These are phyloP conservation scores for Colletotrichum plurivorum DNA, from an alignment of 2,329 filamentous ascomycete species.

Conservation along the genomic window DNA sequence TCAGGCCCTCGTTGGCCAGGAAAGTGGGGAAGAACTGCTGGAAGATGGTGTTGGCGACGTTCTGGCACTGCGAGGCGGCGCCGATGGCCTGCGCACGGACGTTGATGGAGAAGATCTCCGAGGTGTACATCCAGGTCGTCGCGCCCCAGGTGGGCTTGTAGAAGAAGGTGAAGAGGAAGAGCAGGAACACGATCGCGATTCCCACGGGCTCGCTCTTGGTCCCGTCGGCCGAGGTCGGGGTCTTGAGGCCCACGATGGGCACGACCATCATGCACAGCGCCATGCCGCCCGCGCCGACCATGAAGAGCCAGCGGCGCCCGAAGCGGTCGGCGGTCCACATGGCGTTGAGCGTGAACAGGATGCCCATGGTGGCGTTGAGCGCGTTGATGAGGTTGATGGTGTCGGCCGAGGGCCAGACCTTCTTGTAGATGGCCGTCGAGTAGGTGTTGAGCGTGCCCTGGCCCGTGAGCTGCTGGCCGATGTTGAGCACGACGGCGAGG, in stretches of 20 bases:
- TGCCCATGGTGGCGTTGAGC: constrained; percentile 80
- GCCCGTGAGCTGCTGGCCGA: constrained; percentile 80
- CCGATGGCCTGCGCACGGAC: constrained; percentile 79
- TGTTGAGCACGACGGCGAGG: constrained; percentile 77
- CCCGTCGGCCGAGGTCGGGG: constrained; percentile 65
- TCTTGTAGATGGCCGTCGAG: constrained; percentile 81
- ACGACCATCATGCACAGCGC: constrained; percentile 79
- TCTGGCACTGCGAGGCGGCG: constrained; percentile 73
- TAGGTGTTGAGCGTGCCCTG: constrained; percentile 82
- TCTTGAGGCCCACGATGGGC: constrained; percentile 58
- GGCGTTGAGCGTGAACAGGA: constrained; percentile 80
- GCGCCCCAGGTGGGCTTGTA: constrained; percentile 81
- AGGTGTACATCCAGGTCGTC: constrained; percentile 80
- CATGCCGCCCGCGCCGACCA: constrained; percentile 78
- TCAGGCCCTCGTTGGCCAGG: constrained; percentile 67
- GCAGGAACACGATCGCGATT: constrained; percentile 77
- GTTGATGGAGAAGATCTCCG: constrained; percentile 79
- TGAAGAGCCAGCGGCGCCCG: constrained; percentile 78
- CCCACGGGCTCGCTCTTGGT: constrained; percentile 72
- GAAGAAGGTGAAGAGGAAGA: constrained; percentile 75
- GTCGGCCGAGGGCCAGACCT: constrained; percentile 71
- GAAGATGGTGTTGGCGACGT: constrained; percentile 77
- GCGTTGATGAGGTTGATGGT: constrained; percentile 82
- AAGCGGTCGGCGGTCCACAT: constrained; percentile 82
- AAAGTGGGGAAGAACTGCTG: constrained; percentile 81